Base-by-base conservation (phyloP, 306 rosid species). In the Quercus ilex region DNA sequence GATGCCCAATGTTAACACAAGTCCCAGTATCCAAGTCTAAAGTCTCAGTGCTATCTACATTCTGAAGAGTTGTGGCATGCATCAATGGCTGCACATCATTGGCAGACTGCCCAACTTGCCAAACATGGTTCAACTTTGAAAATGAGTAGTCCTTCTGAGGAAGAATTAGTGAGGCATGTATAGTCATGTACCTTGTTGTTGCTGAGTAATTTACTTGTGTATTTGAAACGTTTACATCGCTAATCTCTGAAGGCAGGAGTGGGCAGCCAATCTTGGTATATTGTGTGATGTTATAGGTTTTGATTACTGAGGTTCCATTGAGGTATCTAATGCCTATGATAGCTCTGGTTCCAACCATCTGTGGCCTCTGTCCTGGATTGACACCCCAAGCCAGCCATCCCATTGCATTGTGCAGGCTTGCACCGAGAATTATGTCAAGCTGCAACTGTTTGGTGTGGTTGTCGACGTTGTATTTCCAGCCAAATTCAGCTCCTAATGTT, bases 381-480 rank as follows among this genome's bases (percentile, higher is more conserved):
- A 94, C 87, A 0, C 99, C 99, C 96, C 97, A 92, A 1, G 94
- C 99, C 5, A 92, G 19, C 99, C 99, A 94, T 4, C 81, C 81
- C 5, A 53, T 0, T 0, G 31, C 8, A 0, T 9, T 1, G 0
- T 13, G 0, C 4, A 82, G 10, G 5, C 1, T 51, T 1, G 87
- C 90, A 17, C 93, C 83, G 33, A 94, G 85, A 8, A 88, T 15
- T 52, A 94, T 72, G 4, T 83, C 83, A 3, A 88, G 7, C 38
- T 4, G 6, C 5, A 64, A 69, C 3, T 35, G 55, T 64, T 71
- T 69, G 1, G 52, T 21, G 43, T 1, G 1, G 0, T 38, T 69
- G 13, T 41, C 46, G 46, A 41, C 46, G 46, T 2, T 7, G 69
- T 33, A 38, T 17, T 6, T 80, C 99, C 99, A 94, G 0, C 81